A percentile compares a stretch with the other conserved stretches of the same genome.
Evolutionary conservation across 1,139 yeast species (phyloP).

Genomic region (Nadsonia starkeyi-henricii): DNA sequence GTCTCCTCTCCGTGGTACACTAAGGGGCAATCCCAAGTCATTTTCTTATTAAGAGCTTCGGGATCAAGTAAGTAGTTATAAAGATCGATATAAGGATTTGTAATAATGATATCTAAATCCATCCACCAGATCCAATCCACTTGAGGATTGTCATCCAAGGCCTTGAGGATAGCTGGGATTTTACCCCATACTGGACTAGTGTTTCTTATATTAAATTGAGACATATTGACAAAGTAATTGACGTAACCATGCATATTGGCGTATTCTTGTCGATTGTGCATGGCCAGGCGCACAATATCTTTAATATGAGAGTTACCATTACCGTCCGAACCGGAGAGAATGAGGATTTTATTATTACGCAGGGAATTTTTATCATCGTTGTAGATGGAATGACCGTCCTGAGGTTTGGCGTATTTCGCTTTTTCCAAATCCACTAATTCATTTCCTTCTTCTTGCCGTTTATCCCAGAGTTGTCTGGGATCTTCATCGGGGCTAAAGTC

Average conservation of each 20-base stretch:
- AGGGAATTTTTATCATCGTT: not conserved
- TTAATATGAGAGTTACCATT: constrained; percentile 5
- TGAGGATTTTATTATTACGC: not conserved
- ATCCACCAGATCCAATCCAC: constrained; percentile 27
- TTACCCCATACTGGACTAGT: constrained; percentile 20
- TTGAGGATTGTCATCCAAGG: constrained; percentile 17
- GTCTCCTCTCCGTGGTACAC: not conserved
- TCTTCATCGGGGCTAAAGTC: not conserved
- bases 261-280: constrained; percentile 21
- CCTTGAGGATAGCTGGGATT: constrained; percentile 19
- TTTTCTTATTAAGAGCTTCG: constrained; percentile 14
- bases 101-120: constrained; percentile 21
- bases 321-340: constrained; percentile 6
- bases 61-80: constrained; percentile 21
- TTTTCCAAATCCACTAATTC: constrained; percentile 5
- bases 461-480: not conserved
- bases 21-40: constrained; percentile 14
- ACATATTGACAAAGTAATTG: constrained; percentile 18
- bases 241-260: constrained; percentile 20
- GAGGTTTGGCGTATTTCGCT: constrained; percentile 4
- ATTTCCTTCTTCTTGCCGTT: not conserved
- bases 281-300: constrained; percentile 10
- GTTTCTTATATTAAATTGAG: constrained; percentile 7
- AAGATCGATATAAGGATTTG: constrained; percentile 19
- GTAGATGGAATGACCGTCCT: not conserved